Percentiles rank a stretch among this genome's conserved stretches.
These are phyloP conservation scores for Stachybotrys elegans DNA, from an alignment of 2,329 filamentous ascomycete species.

Conservation along the genomic window DNA sequence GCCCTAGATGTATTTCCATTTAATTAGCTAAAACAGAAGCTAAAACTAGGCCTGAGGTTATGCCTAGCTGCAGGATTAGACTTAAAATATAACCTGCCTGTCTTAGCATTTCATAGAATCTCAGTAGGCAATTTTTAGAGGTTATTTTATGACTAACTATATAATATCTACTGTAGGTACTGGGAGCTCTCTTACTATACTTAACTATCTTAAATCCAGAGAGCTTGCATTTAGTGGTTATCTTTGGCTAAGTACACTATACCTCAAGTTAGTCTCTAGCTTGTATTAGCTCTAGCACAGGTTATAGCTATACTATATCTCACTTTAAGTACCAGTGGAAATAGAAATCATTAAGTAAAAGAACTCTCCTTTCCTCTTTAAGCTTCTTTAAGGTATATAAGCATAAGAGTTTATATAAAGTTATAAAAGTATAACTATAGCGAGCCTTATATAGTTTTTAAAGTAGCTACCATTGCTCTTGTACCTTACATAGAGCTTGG, in stretches of 20 bases:
- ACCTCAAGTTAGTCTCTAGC: not conserved
- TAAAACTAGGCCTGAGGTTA: too few species aligned
- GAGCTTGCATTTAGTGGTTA: not conserved
- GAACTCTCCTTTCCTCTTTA: not conserved
- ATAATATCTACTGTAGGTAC: not conserved
- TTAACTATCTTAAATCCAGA: not conserved
- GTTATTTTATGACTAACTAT: conserved; percentile 12
- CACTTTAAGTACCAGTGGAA: conserved; percentile 2
- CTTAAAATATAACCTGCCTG: too few species aligned
- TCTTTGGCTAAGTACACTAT: not conserved
- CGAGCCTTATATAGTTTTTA: not conserved
- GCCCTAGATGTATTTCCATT: too few species aligned
- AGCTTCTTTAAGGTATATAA: conserved; percentile 3
- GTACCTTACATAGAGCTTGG: conserved; percentile 3
- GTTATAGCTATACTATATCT: not conserved
- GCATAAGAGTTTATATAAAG: not conserved
- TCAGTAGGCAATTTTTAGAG: not conserved
- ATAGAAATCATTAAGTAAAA: conserved; percentile 2
- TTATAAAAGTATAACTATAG: not conserved
- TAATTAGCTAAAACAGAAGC: too few species aligned
- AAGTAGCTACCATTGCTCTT: not conserved
- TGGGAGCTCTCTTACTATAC: not conserved
- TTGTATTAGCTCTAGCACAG: not conserved
- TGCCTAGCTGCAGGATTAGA: too few species aligned
- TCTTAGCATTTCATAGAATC: too few species aligned